These are phyloP conservation scores for Ceratobasidium sp. DNA, from an alignment of 1,284 basidiomycete species.

Conservation along the genomic window DNA sequence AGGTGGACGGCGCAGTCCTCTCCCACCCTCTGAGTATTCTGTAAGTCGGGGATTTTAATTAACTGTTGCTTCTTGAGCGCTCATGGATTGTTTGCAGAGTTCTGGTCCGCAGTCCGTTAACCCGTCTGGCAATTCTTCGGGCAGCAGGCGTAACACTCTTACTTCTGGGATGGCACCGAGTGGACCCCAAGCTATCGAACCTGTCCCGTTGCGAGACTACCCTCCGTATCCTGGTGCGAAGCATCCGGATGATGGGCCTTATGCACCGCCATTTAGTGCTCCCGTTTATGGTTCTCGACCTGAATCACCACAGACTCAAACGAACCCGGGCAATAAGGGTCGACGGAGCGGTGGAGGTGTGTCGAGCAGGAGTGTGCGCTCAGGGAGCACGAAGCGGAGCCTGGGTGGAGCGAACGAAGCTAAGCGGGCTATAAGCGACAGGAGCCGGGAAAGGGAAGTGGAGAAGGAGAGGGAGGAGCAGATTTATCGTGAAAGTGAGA, in stretches of 20 bases:
- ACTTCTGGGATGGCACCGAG: background rate
- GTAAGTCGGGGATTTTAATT: background rate
- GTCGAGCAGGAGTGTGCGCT: background rate
- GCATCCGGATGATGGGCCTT: conserved; percentile 1
- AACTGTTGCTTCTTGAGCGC: background rate
- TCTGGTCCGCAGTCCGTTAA: no score
- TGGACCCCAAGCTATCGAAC: conserved; percentile 35
- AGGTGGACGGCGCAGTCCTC: conserved; percentile 8
- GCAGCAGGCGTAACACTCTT: conserved; percentile 19
- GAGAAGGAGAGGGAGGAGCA: conserved; percentile 24
- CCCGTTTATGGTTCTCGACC: conserved; percentile 36
- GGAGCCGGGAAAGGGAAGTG: conserved; percentile 28
- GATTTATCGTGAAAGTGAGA: conserved; percentile 16
- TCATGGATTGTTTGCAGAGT: background rate
- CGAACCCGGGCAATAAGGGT: background rate
- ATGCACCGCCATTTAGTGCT: conserved; percentile 21
- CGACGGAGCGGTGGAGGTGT: conserved; percentile 25
- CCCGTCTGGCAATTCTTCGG: conserved; percentile 19
- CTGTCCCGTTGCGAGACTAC: conserved; percentile 17
- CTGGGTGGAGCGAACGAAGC: conserved; percentile 15
- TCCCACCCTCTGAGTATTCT: no score
- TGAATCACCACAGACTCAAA: conserved; percentile 26
- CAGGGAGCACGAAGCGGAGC: conserved; percentile 7
- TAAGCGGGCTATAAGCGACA: conserved; percentile 15
- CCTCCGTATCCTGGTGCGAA: conserved; percentile 17